Percentiles rank a stretch among this genome's conserved stretches.
Conservation (phyloP, 192 early-diverging fungal species). For the Pilaira anomala region DNA sequence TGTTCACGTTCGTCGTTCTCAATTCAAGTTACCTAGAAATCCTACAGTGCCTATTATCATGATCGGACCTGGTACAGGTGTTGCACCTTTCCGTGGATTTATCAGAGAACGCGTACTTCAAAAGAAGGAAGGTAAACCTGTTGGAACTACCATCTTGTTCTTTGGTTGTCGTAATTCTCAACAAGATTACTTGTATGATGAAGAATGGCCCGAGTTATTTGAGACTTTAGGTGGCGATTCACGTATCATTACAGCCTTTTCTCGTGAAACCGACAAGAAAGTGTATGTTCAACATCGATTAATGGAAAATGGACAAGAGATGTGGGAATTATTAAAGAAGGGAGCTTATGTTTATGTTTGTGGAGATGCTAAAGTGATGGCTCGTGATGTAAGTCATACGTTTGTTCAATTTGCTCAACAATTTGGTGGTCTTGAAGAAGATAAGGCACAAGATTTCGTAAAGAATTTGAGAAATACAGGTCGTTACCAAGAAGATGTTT, state of each 20-base stretch:
- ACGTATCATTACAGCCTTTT: slow-evolving; percentile 87
- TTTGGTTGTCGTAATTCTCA: slow-evolving; percentile 88
- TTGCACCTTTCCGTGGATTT: slow-evolving; percentile 98
- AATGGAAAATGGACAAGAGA: slow-evolving; percentile 63
- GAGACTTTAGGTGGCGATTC: slow-evolving; percentile 51
- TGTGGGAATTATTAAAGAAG: slow-evolving; percentile 82
- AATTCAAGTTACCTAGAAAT: slow-evolving; percentile 90
- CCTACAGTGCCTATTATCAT: slow-evolving; percentile 82
- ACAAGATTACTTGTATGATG: slow-evolving; percentile 87
- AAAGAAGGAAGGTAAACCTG: slow-evolving; percentile 55
- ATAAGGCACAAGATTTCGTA: slow-evolving; percentile 73
- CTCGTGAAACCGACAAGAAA: slow-evolving; percentile 76
- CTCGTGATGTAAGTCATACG: slow-evolving; percentile 80
- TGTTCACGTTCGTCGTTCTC: slow-evolving; percentile 84
- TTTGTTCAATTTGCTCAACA: slow-evolving; percentile 71
- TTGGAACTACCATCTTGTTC: slow-evolving; percentile 88
- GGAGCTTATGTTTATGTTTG: slow-evolving; percentile 89
- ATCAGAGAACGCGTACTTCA: slow-evolving; percentile 80
- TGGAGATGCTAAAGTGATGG: slow-evolving; percentile 98
- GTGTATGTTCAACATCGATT: slow-evolving; percentile 96
- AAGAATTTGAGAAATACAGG: slow-evolving; percentile 80
- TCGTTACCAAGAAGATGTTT: slow-evolving; percentile 96
- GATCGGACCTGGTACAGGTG: slow-evolving; percentile 99
- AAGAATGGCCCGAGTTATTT: slow-evolving; percentile 74
- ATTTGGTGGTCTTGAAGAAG: slow-evolving; percentile 64